Evolutionary conservation across 2,329 filamentous ascomycete genomes (phyloP).

Genomic region (Aspergillus flavus): DNA sequence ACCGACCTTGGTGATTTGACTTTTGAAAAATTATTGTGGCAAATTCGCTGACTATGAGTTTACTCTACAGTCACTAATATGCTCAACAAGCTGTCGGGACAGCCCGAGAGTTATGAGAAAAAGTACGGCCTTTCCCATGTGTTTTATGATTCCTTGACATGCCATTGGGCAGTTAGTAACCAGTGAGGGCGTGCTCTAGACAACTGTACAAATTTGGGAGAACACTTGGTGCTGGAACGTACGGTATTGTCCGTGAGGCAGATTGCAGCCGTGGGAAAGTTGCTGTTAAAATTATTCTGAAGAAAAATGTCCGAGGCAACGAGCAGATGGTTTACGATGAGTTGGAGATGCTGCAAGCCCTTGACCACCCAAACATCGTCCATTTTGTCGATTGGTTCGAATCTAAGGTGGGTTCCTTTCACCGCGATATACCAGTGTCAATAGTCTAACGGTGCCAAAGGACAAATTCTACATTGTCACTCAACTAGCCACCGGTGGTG

Average conservation of each 20-base stretch:
- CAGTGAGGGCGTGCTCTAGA: slow-evolving; percentile 50
- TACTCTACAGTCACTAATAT: slow-evolving; percentile 74
- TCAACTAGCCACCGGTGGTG: slow-evolving; percentile 90
- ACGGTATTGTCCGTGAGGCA: slow-evolving; percentile 96
- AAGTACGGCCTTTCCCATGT: slow-evolving; percentile 63
- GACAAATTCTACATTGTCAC: slow-evolving; percentile 99
- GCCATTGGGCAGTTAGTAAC: slow-evolving; percentile 13
- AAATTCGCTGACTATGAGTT: background rate
- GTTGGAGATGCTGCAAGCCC: slow-evolving; percentile 84
- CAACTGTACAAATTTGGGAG: slow-evolving; percentile 88
- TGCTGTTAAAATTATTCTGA: slow-evolving; percentile 97
- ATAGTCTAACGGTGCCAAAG: slow-evolving; percentile 49
- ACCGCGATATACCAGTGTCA: background rate
- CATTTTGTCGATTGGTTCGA: slow-evolving; percentile 99
- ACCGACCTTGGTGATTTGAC: background rate
- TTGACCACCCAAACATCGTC: slow-evolving; percentile 95
- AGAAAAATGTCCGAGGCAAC: slow-evolving; percentile 98
- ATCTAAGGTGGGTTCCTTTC: slow-evolving; percentile 69
- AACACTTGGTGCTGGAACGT: slow-evolving; percentile 94
- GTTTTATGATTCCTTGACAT: slow-evolving; percentile 9
- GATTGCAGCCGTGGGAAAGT: slow-evolving; percentile 80
- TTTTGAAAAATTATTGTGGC: background rate
- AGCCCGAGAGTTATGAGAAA: slow-evolving; percentile 98
- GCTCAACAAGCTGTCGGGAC: slow-evolving; percentile 93
- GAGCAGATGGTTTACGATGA: slow-evolving; percentile 99